Evolutionary conservation across 768 basidiomycete species (phyloP), one percentile per base, ranked within the genome.

Genomic region (Auricularia sp.): DNA sequence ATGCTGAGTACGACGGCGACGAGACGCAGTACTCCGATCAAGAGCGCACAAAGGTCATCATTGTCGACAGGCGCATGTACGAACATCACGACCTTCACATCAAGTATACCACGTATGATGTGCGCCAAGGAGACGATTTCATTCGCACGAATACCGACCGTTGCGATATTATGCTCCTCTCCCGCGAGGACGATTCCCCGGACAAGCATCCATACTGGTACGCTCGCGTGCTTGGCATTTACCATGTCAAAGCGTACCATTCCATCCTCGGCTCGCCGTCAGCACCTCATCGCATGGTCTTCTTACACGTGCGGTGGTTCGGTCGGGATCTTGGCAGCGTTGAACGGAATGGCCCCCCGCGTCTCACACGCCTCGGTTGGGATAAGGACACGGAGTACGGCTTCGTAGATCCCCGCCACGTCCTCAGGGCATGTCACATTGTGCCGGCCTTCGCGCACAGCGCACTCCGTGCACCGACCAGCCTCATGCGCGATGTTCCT

Each of bases 1-100:
- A 61, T 2, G 42, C 61, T 1, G 69, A 70, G 0, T 71, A 66
- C 12, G 61, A 70, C 18, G 65, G 67, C 0, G 67, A 72, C 3
- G 67, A 70, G 39, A 23, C n/a, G 0, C 1, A 3, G 3, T 71
- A 67, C 44, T 62, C 66, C 0, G 23, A 44, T 2, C 51, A 63
- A 3, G 63, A 73, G 34, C 59, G 59, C 59, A 1, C n/a, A 7
- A 7, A 18, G 7, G 16, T 60, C 59, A 10, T 8, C 36, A 29
- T 60, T 7, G 12, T 16, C 34, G 29, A 12, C 1, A 42, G 61
- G 35, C 4, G 53, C 7, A 18, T 66, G n/a, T 43, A 63, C 42
- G 23, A 59, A 16, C 62, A 66, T 34, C 33, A 36, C 3, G n/a
- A 14, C 8, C 33, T 62, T 18, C 29, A 21, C 4, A 58, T 63